These are phyloP conservation scores for Asterophora parasitica DNA, from an alignment of 768 basidiomycete species.

Conservation along the genomic window DNA sequence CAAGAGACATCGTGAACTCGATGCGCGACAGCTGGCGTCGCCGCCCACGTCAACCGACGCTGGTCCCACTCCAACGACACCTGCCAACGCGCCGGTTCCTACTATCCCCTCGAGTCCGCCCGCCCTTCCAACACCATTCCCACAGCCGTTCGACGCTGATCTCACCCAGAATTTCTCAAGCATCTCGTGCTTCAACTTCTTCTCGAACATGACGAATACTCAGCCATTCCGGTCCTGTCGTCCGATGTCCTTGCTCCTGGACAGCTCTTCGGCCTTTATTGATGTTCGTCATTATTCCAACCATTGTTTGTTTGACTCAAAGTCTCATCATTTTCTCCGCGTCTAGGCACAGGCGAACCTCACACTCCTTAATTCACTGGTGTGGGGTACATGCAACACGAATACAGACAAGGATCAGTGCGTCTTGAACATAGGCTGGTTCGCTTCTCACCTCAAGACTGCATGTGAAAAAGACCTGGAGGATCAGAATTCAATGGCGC, in stretches of 20 bases:
- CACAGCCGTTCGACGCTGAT: constrained; percentile 65
- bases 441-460: constrained; percentile 41
- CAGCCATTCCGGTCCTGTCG: constrained; percentile 67
- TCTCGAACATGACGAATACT: constrained; percentile 67
- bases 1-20: constrained; percentile 33
- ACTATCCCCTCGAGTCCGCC: constrained; percentile 48
- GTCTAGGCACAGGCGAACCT: constrained; percentile 59
- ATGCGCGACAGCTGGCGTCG: constrained; percentile 12
- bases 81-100: constrained; percentile 32
- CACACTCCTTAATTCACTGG: constrained; percentile 55
- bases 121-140: constrained; percentile 68
- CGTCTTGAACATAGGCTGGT: constrained; percentile 62
- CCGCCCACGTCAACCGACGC: constrained; percentile 13
- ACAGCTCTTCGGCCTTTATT: constrained; percentile 50
- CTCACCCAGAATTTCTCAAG: constrained; percentile 66
- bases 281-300: constrained; percentile 34
- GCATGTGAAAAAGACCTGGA: constrained; percentile 56
- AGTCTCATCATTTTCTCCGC: no score
- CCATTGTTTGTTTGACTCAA: background rate
- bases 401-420: constrained; percentile 44
- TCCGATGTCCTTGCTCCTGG: constrained; percentile 63
- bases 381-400: constrained; percentile 84
- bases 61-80: constrained; percentile 13
- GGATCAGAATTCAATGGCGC: constrained; percentile 45
- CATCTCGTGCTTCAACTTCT: constrained; percentile 61